Base-by-base conservation (phyloP, 768 basidiomycete species). In the Tulasnella sp. region DNA sequence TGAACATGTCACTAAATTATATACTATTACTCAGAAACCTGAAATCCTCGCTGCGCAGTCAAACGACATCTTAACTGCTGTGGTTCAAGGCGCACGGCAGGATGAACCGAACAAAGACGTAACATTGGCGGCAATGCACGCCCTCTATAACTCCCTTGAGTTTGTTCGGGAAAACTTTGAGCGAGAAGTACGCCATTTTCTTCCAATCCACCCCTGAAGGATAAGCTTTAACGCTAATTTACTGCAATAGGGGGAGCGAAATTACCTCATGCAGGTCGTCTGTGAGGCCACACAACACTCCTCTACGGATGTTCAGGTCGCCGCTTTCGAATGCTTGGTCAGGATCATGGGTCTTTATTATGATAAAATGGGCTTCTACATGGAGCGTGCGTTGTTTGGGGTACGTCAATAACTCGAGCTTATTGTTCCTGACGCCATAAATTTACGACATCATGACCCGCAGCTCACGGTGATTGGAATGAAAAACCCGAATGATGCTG, bases 211-310 rank as follows among this genome's bases (percentile, higher is more conserved):
- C 24, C 29, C 45, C 27, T 24, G 37, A 22, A 24, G 25, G 8
- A 25, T 47, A 35, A 35, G 43, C 35, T 20, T 37, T 37, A 7
- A n/a, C 25, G 19, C 33, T 43, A 10, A 28, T 22, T 52, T 25
- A 12, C 13, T 10, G 5, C n/a, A n/a, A 25, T 61, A 98, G 90
- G 95, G 95, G 58, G 95, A 99, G 66, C 79, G 95, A 42, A 99
- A 98, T 68, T 98, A 95, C 70, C 98, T 99, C 66, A 99, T 99
- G 95, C 95, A 99, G 70, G 91, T 98, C 37, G 87, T 98, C 15
- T 99, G 95, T 63, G 95, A 98, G 63, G 93, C 93, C 0, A 98
- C 95, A 0, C 95, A 98, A 65, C 91, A 81, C 59, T 54, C 74
- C 1, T 67, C 79, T 1, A 77, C 83, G 2, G 66, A 73, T 31